phyloP scores from a whole-genome alignment of 768 basidiomycete species.

The Clavaria fumosa region DNA sequence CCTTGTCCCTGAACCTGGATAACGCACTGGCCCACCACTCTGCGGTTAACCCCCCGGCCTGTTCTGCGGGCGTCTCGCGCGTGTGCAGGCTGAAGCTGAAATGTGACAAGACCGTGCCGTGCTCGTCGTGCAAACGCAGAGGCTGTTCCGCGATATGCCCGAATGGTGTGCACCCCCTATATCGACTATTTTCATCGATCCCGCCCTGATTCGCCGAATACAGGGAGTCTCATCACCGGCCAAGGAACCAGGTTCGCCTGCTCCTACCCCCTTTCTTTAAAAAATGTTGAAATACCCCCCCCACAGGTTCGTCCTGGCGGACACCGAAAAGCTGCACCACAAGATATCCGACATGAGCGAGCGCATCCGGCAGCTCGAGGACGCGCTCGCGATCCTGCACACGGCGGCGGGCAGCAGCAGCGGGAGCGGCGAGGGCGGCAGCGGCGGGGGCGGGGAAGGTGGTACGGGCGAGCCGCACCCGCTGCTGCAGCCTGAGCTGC shows the following conservation, averaged over 20 bases:
- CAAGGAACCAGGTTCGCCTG: conserved; percentile 50
- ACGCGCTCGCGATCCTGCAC: conserved; percentile 44
- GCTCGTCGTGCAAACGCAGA: conserved; percentile 51
- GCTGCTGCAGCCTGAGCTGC: conserved; percentile 40
- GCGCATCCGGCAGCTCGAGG: conserved; percentile 57
- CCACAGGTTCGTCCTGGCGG: conserved; percentile 51
- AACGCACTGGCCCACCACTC: too few species aligned
- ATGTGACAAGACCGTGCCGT: conserved; percentile 58
- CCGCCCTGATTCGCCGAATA: background rate
- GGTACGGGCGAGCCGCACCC: conserved; percentile 43
- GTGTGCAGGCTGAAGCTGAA: conserved; percentile 43
- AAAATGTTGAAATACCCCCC: background rate
- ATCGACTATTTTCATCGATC: background rate
- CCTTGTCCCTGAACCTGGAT: too few species aligned
- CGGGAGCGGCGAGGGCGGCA: too few species aligned
- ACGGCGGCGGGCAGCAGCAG: too few species aligned
- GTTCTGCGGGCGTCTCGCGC: background rate
- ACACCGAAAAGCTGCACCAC: conserved; percentile 52
- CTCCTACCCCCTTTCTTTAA: conserved; percentile 3
- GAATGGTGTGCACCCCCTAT: conserved; percentile 25
- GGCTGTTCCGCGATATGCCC: conserved; percentile 70
- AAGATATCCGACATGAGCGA: conserved; percentile 57
- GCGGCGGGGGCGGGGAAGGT: too few species aligned
- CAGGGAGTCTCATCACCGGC: conserved; percentile 54
- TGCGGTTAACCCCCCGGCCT: background rate